Conservation (phyloP, 2,329 filamentous ascomycete species). For the Seiridium unicorne region DNA sequence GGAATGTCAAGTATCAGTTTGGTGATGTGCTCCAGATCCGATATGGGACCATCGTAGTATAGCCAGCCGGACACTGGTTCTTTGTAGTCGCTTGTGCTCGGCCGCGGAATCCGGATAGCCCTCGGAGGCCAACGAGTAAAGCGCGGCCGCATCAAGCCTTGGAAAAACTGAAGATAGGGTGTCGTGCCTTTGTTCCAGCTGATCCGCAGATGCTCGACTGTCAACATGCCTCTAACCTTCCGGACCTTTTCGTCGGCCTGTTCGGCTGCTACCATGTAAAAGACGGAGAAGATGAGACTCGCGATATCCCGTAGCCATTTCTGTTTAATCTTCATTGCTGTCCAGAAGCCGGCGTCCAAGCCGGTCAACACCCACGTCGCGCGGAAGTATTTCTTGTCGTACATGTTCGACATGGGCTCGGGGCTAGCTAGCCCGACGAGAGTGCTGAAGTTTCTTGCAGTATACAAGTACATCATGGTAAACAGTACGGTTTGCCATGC, state of each 20-base stretch:
- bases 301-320: constrained; percentile 81
- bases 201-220: constrained; percentile 85
- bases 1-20: constrained; percentile 86
- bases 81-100: constrained; percentile 74
- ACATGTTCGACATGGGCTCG: constrained; percentile 91
- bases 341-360: constrained; percentile 96
- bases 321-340: constrained; percentile 82
- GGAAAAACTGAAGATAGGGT: constrained; percentile 76
- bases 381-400: constrained; percentile 87
- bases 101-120: constrained; percentile 80
- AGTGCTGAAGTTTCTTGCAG: constrained; percentile 89
- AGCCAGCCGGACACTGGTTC: constrained; percentile 86
- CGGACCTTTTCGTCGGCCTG: constrained; percentile 95
- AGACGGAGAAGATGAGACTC: constrained; percentile 80
- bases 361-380: constrained; percentile 97
- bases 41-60: constrained; percentile 87
- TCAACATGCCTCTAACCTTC: constrained; percentile 82
- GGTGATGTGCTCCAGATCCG: constrained; percentile 71
- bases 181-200: constrained; percentile 95
- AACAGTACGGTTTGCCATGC: constrained; percentile 87
- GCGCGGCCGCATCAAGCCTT: constrained; percentile 71
- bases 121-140: constrained; percentile 80
- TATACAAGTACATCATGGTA: constrained; percentile 88
- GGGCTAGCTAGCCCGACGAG: constrained; percentile 87
- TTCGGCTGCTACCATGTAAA: constrained; percentile 91